Percentiles rank a stretch among this genome's conserved stretches.
phyloP scores from a whole-genome alignment of 1,284 basidiomycete genomes.

The Psilocybe mexicana region DNA sequence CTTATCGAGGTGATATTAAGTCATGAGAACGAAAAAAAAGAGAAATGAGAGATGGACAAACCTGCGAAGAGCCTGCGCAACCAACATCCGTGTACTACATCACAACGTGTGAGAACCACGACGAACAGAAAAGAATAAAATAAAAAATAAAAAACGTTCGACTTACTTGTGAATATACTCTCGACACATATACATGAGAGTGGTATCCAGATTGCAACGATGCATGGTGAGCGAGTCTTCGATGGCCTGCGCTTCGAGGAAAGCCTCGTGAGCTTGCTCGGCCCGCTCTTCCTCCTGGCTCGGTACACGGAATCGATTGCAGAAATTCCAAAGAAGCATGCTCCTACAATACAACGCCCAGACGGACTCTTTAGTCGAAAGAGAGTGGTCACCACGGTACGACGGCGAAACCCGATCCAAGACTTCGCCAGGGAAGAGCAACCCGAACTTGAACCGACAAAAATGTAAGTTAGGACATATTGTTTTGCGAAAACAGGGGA shows the following conservation, averaged over 20 bases:
- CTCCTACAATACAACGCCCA: constrained; percentile 79
- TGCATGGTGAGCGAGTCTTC: constrained; percentile 67
- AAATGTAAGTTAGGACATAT: constrained; percentile 6
- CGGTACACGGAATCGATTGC: constrained; percentile 47
- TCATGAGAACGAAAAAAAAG: background rate
- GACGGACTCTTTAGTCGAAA: constrained; percentile 68
- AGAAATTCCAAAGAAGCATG: constrained; percentile 77
- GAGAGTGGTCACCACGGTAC: constrained; percentile 37
- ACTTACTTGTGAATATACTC: constrained; percentile 78
- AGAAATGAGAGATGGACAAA: constrained; percentile 33
- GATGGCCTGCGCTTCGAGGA: constrained; percentile 62
- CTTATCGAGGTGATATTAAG: constrained; percentile 20
- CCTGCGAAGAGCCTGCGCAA: constrained; percentile 67
- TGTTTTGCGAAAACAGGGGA: constrained; percentile 14
- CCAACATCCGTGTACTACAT: constrained; percentile 62
- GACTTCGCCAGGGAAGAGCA: constrained; percentile 54
- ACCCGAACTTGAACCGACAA: constrained; percentile 29
- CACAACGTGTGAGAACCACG: constrained; percentile 2
- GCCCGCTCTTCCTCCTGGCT: constrained; percentile 52
- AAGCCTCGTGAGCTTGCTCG: constrained; percentile 58
- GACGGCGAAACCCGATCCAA: constrained; percentile 46
- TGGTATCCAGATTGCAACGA: constrained; percentile 64
- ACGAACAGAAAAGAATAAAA: background rate
- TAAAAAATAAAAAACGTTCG: constrained; percentile 11
- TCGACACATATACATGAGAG: constrained; percentile 63